Percentiles rank a stretch among this genome's conserved stretches.
Conservation (phyloP, 2,329 filamentous ascomycete species). For the Trichophyton equinum region DNA sequence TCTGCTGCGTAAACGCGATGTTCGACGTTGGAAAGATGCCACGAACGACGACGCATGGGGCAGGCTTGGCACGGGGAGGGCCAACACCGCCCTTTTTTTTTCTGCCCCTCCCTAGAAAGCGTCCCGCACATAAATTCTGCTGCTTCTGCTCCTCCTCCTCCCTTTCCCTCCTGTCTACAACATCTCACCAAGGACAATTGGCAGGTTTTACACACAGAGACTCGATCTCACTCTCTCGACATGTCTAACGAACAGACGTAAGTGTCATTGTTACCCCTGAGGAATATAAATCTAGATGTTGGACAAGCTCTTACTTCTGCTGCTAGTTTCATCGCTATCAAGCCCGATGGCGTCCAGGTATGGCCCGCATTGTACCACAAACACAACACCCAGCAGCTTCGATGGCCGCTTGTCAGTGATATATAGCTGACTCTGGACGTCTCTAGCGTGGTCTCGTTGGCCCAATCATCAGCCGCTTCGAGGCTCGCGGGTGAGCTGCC, state of each 20-base stretch:
- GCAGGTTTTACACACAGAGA: neutral
- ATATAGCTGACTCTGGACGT: neutral
- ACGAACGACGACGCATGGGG: neutral
- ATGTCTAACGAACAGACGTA: constrained; percentile 85
- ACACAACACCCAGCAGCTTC: neutral
- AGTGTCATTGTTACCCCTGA: constrained; percentile 28
- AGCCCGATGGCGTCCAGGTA: constrained; percentile 99
- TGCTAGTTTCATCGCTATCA: constrained; percentile 96
- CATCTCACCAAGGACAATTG: neutral
- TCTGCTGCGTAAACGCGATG: neutral
- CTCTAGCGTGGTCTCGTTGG: constrained; percentile 86
- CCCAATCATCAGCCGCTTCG: constrained; percentile 95
- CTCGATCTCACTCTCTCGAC: constrained; percentile 31
- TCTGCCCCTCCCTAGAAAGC: neutral
- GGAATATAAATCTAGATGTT: neutral
- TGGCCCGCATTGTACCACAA: constrained; percentile 17
- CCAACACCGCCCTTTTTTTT: neutral
- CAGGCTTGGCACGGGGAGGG: neutral
- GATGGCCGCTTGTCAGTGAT: neutral
- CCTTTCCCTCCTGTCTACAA: neutral
- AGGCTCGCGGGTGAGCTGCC: constrained; percentile 68
- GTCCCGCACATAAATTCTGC: neutral
- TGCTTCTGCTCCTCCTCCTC: constrained; percentile 32
- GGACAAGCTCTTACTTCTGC: constrained; percentile 11
- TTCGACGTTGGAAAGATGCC: neutral